phyloP scores from a whole-genome alignment of 164 flowering plant genomes.

The Hamamelis virginiana region DNA sequence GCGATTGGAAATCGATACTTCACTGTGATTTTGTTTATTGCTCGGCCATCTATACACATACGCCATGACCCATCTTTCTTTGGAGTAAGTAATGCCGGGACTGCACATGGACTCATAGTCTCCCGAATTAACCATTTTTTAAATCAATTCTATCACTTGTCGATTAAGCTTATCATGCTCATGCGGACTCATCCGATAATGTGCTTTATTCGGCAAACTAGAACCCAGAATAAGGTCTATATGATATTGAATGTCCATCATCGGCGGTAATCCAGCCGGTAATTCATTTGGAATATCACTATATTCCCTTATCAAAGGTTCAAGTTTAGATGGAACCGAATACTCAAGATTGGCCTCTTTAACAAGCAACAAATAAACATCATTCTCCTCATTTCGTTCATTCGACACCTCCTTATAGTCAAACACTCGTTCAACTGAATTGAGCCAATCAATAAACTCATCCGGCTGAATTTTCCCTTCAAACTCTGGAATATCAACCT shows the following conservation, averaged over 20 bases:
- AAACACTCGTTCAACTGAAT: too few species aligned
- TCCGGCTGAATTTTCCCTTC: too few species aligned
- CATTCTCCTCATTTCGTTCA: too few species aligned
- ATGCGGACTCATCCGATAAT: constrained; percentile 2
- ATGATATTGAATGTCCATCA: background rate
- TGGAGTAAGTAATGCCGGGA: background rate
- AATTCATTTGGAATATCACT: background rate
- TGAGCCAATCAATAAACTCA: too few species aligned
- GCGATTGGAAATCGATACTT: constrained; percentile 12
- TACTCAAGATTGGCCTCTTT: background rate
- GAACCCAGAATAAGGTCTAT: background rate
- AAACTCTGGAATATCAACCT: too few species aligned
- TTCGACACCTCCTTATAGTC: too few species aligned
- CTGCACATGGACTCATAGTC: background rate
- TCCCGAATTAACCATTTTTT: background rate
- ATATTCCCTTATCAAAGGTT: background rate
- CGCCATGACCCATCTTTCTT: constrained; percentile 5
- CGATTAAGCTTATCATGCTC: background rate
- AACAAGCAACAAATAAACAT: background rate
- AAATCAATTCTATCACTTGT: background rate
- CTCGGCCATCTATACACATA: constrained; percentile 7
- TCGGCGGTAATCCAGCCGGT: constrained; percentile 1
- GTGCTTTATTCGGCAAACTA: background rate
- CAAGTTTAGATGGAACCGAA: background rate
- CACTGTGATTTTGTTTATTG: too few species aligned